Conservation (phyloP, 163 green algal genomes). For the Scenedesmus sp. region DNA sequence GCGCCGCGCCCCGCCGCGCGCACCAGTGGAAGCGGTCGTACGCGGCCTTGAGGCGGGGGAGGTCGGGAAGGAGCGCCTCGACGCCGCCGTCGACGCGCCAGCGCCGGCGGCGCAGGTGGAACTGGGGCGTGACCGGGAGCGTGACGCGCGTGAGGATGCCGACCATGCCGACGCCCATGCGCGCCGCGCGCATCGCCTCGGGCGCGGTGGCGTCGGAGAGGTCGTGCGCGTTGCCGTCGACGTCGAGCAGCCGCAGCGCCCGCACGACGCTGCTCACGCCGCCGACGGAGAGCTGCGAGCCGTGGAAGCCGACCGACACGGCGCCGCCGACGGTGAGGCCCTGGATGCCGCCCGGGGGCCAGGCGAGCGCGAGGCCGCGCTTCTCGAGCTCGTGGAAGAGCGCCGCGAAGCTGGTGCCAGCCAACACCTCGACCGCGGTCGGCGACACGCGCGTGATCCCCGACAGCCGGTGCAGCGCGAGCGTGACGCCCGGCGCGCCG, state of each 20-base stretch:
- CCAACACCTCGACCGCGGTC: conserved; percentile 3
- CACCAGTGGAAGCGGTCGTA: conserved; percentile 27
- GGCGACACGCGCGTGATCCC: conserved; percentile 2
- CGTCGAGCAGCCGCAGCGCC: neutral
- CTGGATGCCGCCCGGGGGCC: conserved; percentile 24
- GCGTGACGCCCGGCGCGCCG: neutral
- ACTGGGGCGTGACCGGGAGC: conserved; percentile 1
- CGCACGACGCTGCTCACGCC: conserved; percentile 1
- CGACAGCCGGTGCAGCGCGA: conserved; percentile 7
- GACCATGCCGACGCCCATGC: conserved; percentile 4
- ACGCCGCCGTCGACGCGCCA: neutral
- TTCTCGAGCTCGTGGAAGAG: conserved; percentile 7
- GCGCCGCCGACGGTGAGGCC: conserved; percentile 14
- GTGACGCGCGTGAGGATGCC: conserved; percentile 5
- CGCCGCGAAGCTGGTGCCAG: conserved; percentile 3
- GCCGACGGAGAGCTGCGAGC: conserved; percentile 3
- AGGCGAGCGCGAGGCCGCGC: neutral
- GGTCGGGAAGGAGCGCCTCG: neutral
- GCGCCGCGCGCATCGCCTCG: neutral
- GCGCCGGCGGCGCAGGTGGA: conserved; percentile 4
- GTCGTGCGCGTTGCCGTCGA: neutral
- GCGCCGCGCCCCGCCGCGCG: no score
- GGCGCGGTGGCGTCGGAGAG: neutral
- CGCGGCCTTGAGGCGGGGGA: conserved; percentile 1
- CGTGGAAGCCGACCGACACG: conserved; percentile 11